Conservation (phyloP, 768 basidiomycete species). For the Podaxis sp. region DNA sequence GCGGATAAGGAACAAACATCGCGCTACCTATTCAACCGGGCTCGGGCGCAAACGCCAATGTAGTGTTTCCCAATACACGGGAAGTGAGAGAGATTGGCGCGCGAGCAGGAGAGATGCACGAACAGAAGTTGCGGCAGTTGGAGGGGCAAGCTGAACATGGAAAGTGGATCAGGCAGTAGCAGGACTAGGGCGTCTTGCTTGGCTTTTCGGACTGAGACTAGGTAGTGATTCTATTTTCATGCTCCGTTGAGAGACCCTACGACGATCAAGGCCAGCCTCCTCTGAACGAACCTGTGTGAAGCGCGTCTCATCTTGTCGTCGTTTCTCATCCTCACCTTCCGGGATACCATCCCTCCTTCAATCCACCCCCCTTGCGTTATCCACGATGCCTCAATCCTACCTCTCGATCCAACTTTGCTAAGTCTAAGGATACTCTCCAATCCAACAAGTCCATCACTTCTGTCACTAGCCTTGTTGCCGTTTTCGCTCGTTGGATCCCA, state of each 20-base stretch:
- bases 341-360: background rate
- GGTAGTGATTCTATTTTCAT: background rate
- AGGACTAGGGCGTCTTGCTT: background rate
- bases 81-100: constrained; percentile 75
- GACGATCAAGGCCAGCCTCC: constrained; percentile 1
- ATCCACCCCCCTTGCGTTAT: background rate
- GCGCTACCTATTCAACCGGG: constrained; percentile 72
- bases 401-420: background rate
- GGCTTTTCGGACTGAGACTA: background rate
- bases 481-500: constrained; percentile 20
- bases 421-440: constrained; percentile 1
- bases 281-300: background rate
- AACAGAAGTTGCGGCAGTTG: constrained; percentile 57
- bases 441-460: constrained; percentile 1
- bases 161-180: constrained; percentile 33
- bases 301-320: background rate
- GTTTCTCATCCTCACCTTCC: background rate
- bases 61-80: constrained; percentile 51
- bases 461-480: background rate
- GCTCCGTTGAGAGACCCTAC: background rate
- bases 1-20: constrained; percentile 59
- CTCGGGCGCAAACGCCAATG: constrained; percentile 60
- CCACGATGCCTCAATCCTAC: background rate
- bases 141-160: constrained; percentile 58
- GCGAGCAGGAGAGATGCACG: constrained; percentile 70